Evolutionary conservation across 805 yeast species (phyloP), one percentile per base, ranked within the genome.

Genomic region (Lipomyces chichibuensis): DNA sequence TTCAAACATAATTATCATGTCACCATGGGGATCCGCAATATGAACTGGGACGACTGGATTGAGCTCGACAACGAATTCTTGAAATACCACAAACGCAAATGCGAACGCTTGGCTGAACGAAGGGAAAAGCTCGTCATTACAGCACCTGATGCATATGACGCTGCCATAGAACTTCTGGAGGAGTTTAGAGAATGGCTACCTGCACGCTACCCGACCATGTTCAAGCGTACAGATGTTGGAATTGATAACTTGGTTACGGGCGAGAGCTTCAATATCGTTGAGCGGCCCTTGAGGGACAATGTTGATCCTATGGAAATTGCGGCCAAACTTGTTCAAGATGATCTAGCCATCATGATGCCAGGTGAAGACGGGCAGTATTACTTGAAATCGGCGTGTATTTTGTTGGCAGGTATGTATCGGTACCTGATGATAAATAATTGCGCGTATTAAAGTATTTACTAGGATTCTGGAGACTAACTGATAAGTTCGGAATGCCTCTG

Each of bases 31-130:
- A 87, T 87, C 55, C 78, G 91, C 69, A 79, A 79, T 65, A 84
- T 87, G 88, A 84, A 86, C 59, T 84, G 84, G 82, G 78, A 84
- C 63, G 80, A 80, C 60, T 88, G 92, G 92, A 84, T 88, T 68
- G 88, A 88, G 74, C 79, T 88, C 65, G 91, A 88, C 75, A 86
- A 85, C 67, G 87, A 88, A 76, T 88, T 89, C 89, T 70, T 72
- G 62, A 82, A 82, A 67, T 87, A 75, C 71, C 90, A 88, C 74
- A 73, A 81, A 27, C 78, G 83, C 56, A 88, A 88, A 74, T 69
- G 84, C 57, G 76, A 80, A 63, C 80, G 91, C 71, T 71, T 87
- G 58, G 77, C 73, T 29, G 82, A 81, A 67, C 78, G 79, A 66
- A 86, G 86, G 7, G 74, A 74, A 8, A 84, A 84, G 65, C 74